Evolutionary conservation across 148 eudicot genomes (phyloP).

Genomic region (Camellia lanceoleosa): DNA sequence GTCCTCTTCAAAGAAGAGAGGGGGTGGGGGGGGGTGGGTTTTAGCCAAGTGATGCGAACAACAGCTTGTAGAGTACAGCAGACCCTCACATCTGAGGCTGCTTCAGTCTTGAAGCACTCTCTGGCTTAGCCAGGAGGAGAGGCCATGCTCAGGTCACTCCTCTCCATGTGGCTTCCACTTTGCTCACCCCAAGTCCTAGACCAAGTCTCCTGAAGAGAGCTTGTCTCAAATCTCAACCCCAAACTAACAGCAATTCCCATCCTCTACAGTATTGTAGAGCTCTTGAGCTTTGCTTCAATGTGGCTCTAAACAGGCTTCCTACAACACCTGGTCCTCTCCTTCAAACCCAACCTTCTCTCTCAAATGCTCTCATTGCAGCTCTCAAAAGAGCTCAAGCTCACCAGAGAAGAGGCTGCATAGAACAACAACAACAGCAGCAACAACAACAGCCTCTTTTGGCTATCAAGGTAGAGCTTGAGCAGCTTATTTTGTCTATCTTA

Average conservation of each 20-base stretch:
- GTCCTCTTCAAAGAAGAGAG: neutral
- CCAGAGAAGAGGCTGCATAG: slow-evolving; percentile 44
- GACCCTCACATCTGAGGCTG: slow-evolving; percentile 57
- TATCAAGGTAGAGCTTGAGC: slow-evolving; percentile 46
- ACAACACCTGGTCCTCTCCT: slow-evolving; percentile 34
- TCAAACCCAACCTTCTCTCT: slow-evolving; percentile 40
- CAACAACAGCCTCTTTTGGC: slow-evolving; percentile 38
- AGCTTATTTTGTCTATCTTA: slow-evolving; percentile 43
- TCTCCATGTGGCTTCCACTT: slow-evolving; percentile 45
- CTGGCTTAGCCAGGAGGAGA: too few species aligned
- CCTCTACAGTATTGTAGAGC: slow-evolving; percentile 36
- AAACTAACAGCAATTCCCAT: slow-evolving; percentile 12
- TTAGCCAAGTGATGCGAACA: slow-evolving; percentile 44
- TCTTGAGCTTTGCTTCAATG: slow-evolving; percentile 49
- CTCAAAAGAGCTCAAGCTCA: slow-evolving; percentile 51
- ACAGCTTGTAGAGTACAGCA: slow-evolving; percentile 44
- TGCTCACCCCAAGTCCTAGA: slow-evolving; percentile 26
- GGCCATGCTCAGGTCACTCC: slow-evolving; percentile 58
- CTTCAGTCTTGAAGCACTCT: slow-evolving; percentile 50
- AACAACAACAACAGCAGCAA: slow-evolving; percentile 9
- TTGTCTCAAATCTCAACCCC: slow-evolving; percentile 37
- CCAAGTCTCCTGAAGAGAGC: slow-evolving; percentile 33
- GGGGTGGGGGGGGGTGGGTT: slow-evolving; percentile 37
- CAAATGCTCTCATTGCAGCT: slow-evolving; percentile 50
- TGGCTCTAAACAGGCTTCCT: slow-evolving; percentile 44